These are phyloP conservation scores for Aspergillus mulundensis DNA, from an alignment of 495 filamentous ascomycete genomes.

Conservation along the genomic window DNA sequence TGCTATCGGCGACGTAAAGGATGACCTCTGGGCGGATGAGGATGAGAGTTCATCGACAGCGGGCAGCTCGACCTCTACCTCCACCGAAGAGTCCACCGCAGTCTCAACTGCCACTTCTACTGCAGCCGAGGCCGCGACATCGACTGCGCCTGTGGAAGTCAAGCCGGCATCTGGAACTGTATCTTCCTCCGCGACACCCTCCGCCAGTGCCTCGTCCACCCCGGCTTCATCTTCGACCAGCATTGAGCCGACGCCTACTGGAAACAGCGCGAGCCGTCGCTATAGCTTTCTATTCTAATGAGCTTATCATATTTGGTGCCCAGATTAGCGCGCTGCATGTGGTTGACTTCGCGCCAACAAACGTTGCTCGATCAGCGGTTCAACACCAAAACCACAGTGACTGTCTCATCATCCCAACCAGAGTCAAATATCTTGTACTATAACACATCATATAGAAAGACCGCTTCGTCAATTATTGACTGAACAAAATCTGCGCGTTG, in stretches of 20 bases:
- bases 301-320: background rate
- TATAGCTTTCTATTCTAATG: conserved; percentile 6
- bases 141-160: background rate
- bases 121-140: background rate
- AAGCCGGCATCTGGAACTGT: background rate
- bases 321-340: too few species aligned
- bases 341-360: too few species aligned
- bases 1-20: background rate
- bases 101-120: background rate
- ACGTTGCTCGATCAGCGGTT: too few species aligned
- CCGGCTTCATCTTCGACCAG: background rate
- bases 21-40: background rate
- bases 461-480: too few species aligned
- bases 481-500: too few species aligned
- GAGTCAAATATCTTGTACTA: too few species aligned
- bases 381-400: too few species aligned
- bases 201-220: background rate
- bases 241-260: background rate
- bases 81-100: background rate
- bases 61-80: background rate
- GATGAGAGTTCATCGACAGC: background rate
- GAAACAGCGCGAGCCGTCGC: conserved; percentile 10
- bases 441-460: too few species aligned
- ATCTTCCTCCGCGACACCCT: background rate
- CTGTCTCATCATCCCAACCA: too few species aligned